Base-by-base conservation (phyloP, 768 basidiomycete genomes). In the Serendipita vermifera region DNA sequence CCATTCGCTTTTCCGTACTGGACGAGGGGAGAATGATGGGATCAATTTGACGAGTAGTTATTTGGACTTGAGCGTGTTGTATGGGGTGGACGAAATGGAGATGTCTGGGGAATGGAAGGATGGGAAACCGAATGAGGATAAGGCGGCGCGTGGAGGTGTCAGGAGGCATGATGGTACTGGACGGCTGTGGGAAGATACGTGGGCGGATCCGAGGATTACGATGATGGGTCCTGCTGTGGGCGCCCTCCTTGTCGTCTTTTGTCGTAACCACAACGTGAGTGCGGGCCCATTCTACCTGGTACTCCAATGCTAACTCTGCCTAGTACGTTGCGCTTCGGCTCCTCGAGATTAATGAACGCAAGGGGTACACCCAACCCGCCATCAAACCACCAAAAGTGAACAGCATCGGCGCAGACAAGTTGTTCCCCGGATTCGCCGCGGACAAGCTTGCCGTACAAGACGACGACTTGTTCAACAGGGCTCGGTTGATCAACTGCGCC, bases 381-480 rank as follows among this genome's bases (percentile, higher is more conserved):
- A 51, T 51, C 36, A 5, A 22, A 22, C 46, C 46, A 51, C 46
- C 46, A 29, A 51, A 51, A 17, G 26, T 55, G 32, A 56, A 55
- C 14, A 6, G 35, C 41, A 22, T 43, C 26, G 41, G 41, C 20
- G 41, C 41, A 11, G 41, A 43, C 26, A 11, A 43, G 22, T 11
- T 43, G 13, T 43, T 43, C 41, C 41, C 41, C 26, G 26, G 13
- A 22, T 22, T 43, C 35, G 9, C 35, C 9, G 35, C 9, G 7
- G 14, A 43, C 14, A 43, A 57, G 6, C 67, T 60, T 38, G 43
- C 63, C 13, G 67, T 61, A 0, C 86, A 88, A 64, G 87, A 88
- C 55, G 80, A 85, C 51, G 86, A 87, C 62, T 79, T 88, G 41
- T 88, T 85, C 70, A 74, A 84, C 57, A 77, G 82, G 27, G 73